Evolutionary conservation across 371 early-diverging fungal genomes (phyloP).

Genomic region (Mucor saturninus): DNA sequence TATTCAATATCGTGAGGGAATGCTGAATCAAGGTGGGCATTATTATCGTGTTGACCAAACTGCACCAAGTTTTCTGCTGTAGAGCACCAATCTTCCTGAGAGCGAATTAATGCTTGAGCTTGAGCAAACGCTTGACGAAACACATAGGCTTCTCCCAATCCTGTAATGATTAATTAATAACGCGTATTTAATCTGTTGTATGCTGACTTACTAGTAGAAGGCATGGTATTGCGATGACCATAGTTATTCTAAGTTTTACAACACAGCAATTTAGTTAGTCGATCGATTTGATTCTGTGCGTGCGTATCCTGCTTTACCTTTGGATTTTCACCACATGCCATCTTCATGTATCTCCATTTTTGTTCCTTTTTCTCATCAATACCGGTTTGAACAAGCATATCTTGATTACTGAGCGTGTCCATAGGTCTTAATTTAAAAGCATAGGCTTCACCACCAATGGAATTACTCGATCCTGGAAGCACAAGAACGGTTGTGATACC

Average conservation of each 20-base stretch:
- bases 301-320: slow-evolving; percentile 67
- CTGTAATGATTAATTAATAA: slow-evolving; percentile 7
- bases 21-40: slow-evolving; percentile 34
- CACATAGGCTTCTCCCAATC: slow-evolving; percentile 78
- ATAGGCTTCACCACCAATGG: slow-evolving; percentile 81
- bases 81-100: slow-evolving; percentile 83
- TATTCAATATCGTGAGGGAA: slow-evolving; percentile 70
- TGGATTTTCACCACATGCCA: slow-evolving; percentile 85
- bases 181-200: background rate
- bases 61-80: slow-evolving; percentile 41
- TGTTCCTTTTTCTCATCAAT: slow-evolving; percentile 28
- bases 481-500: slow-evolving; percentile 79
- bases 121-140: slow-evolving; percentile 67
- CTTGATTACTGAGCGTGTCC: slow-evolving; percentile 58
- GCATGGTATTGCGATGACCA: slow-evolving; percentile 30
- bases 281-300: slow-evolving; percentile 25
- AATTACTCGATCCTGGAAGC: slow-evolving; percentile 78
- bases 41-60: background rate
- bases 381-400: slow-evolving; percentile 68
- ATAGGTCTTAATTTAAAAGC: slow-evolving; percentile 63
- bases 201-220: slow-evolving; percentile 33
- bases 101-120: slow-evolving; percentile 54
- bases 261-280: too few species aligned
- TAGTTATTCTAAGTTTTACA: slow-evolving; percentile 24
- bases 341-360: slow-evolving; percentile 76